A percentile compares a stretch with the other conserved stretches of the same genome.
Conservation (phyloP, 2,329 filamentous ascomycete genomes). For the Tolypocladium ophioglossoides region DNA sequence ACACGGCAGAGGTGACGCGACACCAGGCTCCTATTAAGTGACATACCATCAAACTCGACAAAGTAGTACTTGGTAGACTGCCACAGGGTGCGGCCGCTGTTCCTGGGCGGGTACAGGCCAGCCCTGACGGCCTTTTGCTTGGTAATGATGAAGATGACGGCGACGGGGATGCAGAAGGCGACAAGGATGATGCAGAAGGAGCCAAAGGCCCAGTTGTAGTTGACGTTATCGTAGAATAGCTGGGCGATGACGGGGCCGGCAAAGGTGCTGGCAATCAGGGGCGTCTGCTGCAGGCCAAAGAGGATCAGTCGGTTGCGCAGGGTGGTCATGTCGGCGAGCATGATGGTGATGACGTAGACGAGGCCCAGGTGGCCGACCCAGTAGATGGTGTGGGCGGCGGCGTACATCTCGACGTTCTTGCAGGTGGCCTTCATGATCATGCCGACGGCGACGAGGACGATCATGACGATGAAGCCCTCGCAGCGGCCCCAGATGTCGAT, state of each 20-base stretch:
- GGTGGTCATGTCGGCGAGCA: slow-evolving; percentile 32
- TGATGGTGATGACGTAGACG: slow-evolving; percentile 28
- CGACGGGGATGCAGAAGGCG: slow-evolving; percentile 28
- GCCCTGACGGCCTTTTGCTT: slow-evolving; percentile 37
- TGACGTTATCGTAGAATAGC: slow-evolving; percentile 25
- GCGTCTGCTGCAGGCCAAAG: slow-evolving; percentile 30
- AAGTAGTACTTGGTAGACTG: slow-evolving; percentile 42
- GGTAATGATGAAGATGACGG: slow-evolving; percentile 21
- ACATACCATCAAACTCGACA: slow-evolving; percentile 45
- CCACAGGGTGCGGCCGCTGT: slow-evolving; percentile 30
- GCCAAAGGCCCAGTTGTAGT: slow-evolving; percentile 43
- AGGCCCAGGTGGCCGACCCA: slow-evolving; percentile 42
- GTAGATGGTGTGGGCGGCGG: slow-evolving; percentile 53
- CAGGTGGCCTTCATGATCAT: slow-evolving; percentile 55
- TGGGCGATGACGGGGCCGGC: slow-evolving; percentile 30
- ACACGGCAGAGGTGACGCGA: neutral
- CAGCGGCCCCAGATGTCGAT: slow-evolving; percentile 38
- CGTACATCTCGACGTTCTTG: slow-evolving; percentile 45
- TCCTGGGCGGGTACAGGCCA: slow-evolving; percentile 32
- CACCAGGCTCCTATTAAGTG: no score
- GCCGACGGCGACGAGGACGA: slow-evolving; percentile 35
- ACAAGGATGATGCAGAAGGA: slow-evolving; percentile 53
- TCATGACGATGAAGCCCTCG: slow-evolving; percentile 31
- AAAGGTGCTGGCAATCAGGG: slow-evolving; percentile 33
- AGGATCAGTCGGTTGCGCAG: slow-evolving; percentile 32